A percentile compares a stretch with the other conserved stretches of the same genome.
These are phyloP conservation scores for Pythium plurisporium DNA, from an alignment of 352 stramenopile genomes.

Conservation along the genomic window DNA sequence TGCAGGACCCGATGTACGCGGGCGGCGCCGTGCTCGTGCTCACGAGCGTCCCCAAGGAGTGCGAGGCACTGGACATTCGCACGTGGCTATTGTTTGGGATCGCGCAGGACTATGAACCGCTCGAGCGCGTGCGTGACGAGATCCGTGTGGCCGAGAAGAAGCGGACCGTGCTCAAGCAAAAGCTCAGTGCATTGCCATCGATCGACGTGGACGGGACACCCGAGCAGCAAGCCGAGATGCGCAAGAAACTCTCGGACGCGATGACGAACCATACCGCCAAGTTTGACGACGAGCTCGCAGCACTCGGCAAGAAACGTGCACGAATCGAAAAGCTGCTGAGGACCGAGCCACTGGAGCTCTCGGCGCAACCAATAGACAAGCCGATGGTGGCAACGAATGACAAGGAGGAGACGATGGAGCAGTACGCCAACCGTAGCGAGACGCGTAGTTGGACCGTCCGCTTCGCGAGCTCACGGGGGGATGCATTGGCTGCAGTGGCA, in stretches of 20 bases:
- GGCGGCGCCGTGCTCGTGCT: constrained; percentile 48
- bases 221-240: constrained; percentile 44
- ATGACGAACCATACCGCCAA: constrained; percentile 32
- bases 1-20: constrained; percentile 51
- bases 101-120: constrained; percentile 47
- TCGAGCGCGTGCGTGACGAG: constrained; percentile 31
- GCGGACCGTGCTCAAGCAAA: constrained; percentile 45
- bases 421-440: constrained; percentile 34
- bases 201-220: constrained; percentile 39
- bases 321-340: constrained; percentile 46
- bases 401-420: constrained; percentile 24
- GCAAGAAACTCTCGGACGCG: constrained; percentile 49
- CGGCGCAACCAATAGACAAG: constrained; percentile 29
- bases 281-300: constrained; percentile 40
- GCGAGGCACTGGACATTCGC: constrained; percentile 44
- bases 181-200: constrained; percentile 41
- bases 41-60: constrained; percentile 46
- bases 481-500: constrained; percentile 39
- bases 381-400: constrained; percentile 21
- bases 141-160: constrained; percentile 38
- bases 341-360: constrained; percentile 54
- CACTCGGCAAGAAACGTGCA: constrained; percentile 26
- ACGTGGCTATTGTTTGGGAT: constrained; percentile 63
- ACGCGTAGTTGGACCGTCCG: constrained; percentile 49
- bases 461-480: constrained; percentile 45